Conservation (phyloP, 345 rosid genomes). For the Cardamine chenopodiifolia region DNA sequence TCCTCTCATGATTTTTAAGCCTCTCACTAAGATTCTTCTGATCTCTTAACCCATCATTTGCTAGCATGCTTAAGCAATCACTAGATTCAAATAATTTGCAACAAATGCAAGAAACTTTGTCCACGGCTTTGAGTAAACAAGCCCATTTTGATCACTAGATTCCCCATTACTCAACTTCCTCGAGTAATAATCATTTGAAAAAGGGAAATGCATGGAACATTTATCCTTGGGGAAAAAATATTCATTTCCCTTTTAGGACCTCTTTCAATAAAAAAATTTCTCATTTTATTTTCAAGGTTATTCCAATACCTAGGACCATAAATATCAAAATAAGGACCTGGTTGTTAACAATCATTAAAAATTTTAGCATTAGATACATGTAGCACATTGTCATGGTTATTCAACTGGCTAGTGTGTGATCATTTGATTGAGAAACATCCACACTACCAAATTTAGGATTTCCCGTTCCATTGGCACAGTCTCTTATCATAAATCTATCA, state of each 20-base stretch:
- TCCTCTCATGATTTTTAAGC: background rate
- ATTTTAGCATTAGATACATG: background rate
- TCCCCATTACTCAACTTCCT: conserved; percentile 8
- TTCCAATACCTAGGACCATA: background rate
- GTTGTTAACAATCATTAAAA: background rate
- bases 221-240: background rate
- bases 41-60: background rate
- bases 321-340: background rate
- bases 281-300: background rate
- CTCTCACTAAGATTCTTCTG: background rate
- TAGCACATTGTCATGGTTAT: background rate
- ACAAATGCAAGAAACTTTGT: background rate
- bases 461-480: no score
- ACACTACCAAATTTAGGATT: no score
- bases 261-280: background rate
- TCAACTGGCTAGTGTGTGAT: background rate
- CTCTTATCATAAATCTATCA: no score
- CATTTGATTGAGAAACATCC: background rate
- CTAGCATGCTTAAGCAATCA: background rate
- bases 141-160: background rate
- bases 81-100: background rate
- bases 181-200: background rate
- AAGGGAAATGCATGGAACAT: background rate
- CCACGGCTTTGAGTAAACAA: background rate
- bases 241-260: background rate